Evolutionary conservation across 208 protist genomes (phyloP).

Genomic region (Herpetomonas tarakana): DNA sequence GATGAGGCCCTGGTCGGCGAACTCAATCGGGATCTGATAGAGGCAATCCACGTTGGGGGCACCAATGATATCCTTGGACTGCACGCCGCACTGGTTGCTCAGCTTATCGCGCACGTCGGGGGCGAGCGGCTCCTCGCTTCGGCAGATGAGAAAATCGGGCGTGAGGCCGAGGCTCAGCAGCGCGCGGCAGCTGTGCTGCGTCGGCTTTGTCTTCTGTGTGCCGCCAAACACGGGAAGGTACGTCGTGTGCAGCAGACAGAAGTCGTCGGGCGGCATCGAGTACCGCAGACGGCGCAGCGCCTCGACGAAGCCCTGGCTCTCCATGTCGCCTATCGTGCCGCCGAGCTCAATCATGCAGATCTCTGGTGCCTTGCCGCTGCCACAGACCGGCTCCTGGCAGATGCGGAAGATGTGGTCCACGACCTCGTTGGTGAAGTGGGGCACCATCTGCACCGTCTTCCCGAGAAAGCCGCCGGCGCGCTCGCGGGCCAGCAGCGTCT

Average conservation of each 20-base stretch:
- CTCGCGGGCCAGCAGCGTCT: constrained; percentile 95
- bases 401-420: constrained; percentile 88
- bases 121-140: constrained; percentile 88
- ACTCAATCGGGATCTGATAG: constrained; percentile 94
- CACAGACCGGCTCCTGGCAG: constrained; percentile 84
- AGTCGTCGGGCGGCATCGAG: constrained; percentile 76
- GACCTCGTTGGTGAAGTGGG: constrained; percentile 94
- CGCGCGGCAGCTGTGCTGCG: constrained; percentile 95
- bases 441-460: constrained; percentile 99
- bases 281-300: constrained; percentile 92
- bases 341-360: constrained; percentile 98
- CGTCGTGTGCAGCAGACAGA: constrained; percentile 87
- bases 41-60: constrained; percentile 96
- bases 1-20: constrained; percentile 88
- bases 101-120: constrained; percentile 92
- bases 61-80: constrained; percentile 91
- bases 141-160: constrained; percentile 98
- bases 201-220: constrained; percentile 99
- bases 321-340: constrained; percentile 99
- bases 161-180: constrained; percentile 95
- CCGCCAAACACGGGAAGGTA: constrained; percentile 92
- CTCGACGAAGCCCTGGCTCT: constrained; percentile 98
- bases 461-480: constrained; percentile 97
- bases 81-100: constrained; percentile 97
- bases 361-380: constrained; percentile 73